A percentile compares a stretch with the other conserved stretches of the same genome.
Conservation (phyloP, 208 protist genomes). For the Jaenimonas drosophilae region DNA sequence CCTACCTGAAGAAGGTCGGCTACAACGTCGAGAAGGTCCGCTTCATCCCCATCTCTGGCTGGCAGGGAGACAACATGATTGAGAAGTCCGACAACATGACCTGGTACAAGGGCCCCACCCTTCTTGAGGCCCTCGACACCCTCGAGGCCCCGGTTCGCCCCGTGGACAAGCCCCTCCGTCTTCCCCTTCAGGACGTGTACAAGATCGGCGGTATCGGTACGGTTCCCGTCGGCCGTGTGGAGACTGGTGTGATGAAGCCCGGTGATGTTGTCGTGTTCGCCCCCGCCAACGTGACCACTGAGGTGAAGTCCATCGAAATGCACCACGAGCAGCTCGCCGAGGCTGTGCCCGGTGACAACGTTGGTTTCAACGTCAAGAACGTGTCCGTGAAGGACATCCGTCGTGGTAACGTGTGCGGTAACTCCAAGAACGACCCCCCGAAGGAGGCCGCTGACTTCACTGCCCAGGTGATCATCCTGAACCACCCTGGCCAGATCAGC, state of each 20-base stretch:
- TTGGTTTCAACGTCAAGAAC: slow-evolving; percentile 94
- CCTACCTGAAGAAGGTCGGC: slow-evolving; percentile 86
- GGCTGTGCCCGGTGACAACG: slow-evolving; percentile 88
- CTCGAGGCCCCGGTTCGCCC: slow-evolving; percentile 77
- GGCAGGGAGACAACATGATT: slow-evolving; percentile 93
- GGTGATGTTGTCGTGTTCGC: too few relatives aligned
- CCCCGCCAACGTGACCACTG: too few relatives aligned
- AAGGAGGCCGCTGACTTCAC: slow-evolving; percentile 61
- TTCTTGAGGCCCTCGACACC: slow-evolving; percentile 89
- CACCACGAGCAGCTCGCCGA: slow-evolving; percentile 71
- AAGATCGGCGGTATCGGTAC: slow-evolving; percentile 90
- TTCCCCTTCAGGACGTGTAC: slow-evolving; percentile 95
- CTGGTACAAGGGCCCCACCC: slow-evolving; percentile 90
- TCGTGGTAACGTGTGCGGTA: slow-evolving; percentile 39
- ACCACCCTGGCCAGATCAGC: slow-evolving; percentile 89
- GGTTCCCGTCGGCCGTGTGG: slow-evolving; percentile 47
- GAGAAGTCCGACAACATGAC: slow-evolving; percentile 83
- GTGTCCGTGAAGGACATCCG: slow-evolving; percentile 66
- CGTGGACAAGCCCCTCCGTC: slow-evolving; percentile 91
- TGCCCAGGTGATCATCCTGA: slow-evolving; percentile 91
- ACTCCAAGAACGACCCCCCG: slow-evolving; percentile 59
- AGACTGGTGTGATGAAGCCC: slow-evolving; percentile 48
- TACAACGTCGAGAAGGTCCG: slow-evolving; percentile 90
- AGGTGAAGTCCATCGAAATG: slow-evolving; percentile 88
- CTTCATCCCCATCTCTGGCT: slow-evolving; percentile 95